Conservation (phyloP, 2,329 filamentous ascomycete species). For the Claviceps pusilla region DNA sequence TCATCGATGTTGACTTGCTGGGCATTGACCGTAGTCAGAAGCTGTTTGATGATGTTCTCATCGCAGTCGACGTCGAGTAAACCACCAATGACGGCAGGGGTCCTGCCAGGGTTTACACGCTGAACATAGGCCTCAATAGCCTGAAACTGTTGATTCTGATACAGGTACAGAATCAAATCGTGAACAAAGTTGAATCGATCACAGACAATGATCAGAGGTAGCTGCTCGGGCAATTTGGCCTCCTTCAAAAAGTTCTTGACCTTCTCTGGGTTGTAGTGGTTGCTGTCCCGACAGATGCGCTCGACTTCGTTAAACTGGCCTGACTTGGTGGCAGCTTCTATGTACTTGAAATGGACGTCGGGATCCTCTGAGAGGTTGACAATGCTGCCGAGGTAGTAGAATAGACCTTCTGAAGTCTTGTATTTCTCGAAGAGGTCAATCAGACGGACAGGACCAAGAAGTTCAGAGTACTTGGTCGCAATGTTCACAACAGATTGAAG, state of each 20-base stretch:
- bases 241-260: slow-evolving; percentile 99
- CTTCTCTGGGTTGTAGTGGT: slow-evolving; percentile 79
- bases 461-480: slow-evolving; percentile 93
- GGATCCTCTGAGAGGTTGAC: slow-evolving; percentile 92
- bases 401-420: slow-evolving; percentile 89
- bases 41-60: slow-evolving; percentile 85
- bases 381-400: slow-evolving; percentile 95
- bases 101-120: slow-evolving; percentile 80
- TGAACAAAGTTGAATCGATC: slow-evolving; percentile 99
- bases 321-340: slow-evolving; percentile 90
- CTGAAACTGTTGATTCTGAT: slow-evolving; percentile 98
- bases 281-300: slow-evolving; percentile 90
- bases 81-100: slow-evolving; percentile 84
- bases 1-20: slow-evolving; percentile 83
- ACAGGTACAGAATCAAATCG: slow-evolving; percentile 87
- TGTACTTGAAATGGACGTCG: slow-evolving; percentile 98
- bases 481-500: slow-evolving; percentile 88
- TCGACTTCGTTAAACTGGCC: slow-evolving; percentile 91
- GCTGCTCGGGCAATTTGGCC: slow-evolving; percentile 76
- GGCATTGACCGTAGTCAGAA: slow-evolving; percentile 72
- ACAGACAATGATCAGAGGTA: slow-evolving; percentile 94
- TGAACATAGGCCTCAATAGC: slow-evolving; percentile 98
- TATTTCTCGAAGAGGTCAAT: slow-evolving; percentile 96
- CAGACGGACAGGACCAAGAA: slow-evolving; percentile 71
- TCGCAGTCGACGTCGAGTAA: slow-evolving; percentile 95